Evolutionary conservation across 1,284 basidiomycete species (phyloP).

Genomic region (Schizophyllum commune): DNA sequence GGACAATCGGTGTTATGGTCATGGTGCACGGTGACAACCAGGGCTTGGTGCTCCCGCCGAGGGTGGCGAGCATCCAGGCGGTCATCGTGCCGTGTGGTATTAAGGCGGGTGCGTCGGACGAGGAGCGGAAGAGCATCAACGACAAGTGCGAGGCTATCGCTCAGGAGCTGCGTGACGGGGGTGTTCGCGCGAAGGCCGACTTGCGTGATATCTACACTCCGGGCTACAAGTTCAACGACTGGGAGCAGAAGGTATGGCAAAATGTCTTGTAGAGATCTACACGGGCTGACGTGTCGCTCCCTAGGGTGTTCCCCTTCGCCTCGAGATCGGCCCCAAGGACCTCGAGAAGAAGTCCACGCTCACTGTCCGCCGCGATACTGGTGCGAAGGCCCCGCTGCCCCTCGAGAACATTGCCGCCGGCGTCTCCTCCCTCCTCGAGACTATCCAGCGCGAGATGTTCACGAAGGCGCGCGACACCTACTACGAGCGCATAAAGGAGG

Average conservation of each 20-base stretch:
- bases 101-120: constrained; percentile 72
- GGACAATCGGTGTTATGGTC: constrained; percentile 97
- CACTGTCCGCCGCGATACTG: constrained; percentile 84
- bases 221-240: constrained; percentile 99
- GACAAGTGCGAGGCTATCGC: constrained; percentile 74
- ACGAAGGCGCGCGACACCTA: constrained; percentile 70
- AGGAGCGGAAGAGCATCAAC: constrained; percentile 68
- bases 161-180: constrained; percentile 60
- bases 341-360: constrained; percentile 79
- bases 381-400: constrained; percentile 70
- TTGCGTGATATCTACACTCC: constrained; percentile 94
- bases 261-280: background rate
- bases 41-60: constrained; percentile 91
- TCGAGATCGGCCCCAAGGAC: constrained; percentile 96
- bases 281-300: constrained; percentile 5
- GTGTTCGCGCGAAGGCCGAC: constrained; percentile 85
- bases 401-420: constrained; percentile 53
- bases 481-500: constrained; percentile 63
- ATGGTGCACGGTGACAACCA: constrained; percentile 99
- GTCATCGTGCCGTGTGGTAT: constrained; percentile 93
- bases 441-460: constrained; percentile 91
- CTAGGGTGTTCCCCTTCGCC: constrained; percentile 91
- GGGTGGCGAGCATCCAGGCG: constrained; percentile 90
- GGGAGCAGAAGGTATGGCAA: constrained; percentile 83
- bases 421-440: constrained; percentile 67